Evolutionary conservation across 1,284 basidiomycete genomes (phyloP).

Genomic region (Boletus holoroseus): DNA sequence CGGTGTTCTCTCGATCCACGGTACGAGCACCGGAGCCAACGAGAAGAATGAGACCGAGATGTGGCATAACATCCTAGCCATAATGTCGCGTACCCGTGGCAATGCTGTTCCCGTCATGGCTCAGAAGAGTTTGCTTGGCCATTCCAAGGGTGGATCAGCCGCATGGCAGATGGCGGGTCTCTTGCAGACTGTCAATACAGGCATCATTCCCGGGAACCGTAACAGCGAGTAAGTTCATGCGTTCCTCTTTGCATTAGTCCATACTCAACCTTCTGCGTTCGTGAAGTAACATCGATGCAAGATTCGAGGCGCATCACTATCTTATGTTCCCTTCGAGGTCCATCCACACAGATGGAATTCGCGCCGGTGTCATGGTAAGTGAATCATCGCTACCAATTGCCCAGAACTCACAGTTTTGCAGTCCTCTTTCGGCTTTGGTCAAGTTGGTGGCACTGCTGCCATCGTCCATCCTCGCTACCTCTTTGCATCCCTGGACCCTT

Average conservation of each 20-base stretch:
- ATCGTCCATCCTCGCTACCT: slow-evolving; percentile 90
- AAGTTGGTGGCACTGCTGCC: slow-evolving; percentile 91
- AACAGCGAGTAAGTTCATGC: slow-evolving; percentile 74
- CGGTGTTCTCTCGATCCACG: slow-evolving; percentile 84
- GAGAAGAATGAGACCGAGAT: slow-evolving; percentile 98
- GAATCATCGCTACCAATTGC: not conserved
- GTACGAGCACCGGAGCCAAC: slow-evolving; percentile 95
- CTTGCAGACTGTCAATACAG: slow-evolving; percentile 80
- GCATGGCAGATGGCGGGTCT: slow-evolving; percentile 97
- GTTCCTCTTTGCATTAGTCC: slow-evolving; percentile 20
- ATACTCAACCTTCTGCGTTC: slow-evolving; percentile 6
- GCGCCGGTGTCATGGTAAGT: slow-evolving; percentile 80
- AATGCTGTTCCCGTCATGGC: slow-evolving; percentile 97
- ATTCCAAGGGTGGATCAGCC: slow-evolving; percentile 95
- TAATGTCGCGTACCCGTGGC: slow-evolving; percentile 82
- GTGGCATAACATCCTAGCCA: slow-evolving; percentile 91
- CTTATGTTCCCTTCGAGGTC: slow-evolving; percentile 97
- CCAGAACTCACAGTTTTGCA: slow-evolving; percentile 26
- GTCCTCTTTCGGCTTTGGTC: slow-evolving; percentile 99
- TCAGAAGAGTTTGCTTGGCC: slow-evolving; percentile 94
- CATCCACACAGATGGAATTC: slow-evolving; percentile 89
- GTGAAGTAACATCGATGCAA: slow-evolving; percentile 83
- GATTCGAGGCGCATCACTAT: slow-evolving; percentile 85
- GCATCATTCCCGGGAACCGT: slow-evolving; percentile 94
- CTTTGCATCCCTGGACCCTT: slow-evolving; percentile 74